Percentiles rank a stretch among this genome's conserved stretches.
Conservation (phyloP, 2,329 filamentous ascomycete species). For the Lasiodiplodia sp. region DNA sequence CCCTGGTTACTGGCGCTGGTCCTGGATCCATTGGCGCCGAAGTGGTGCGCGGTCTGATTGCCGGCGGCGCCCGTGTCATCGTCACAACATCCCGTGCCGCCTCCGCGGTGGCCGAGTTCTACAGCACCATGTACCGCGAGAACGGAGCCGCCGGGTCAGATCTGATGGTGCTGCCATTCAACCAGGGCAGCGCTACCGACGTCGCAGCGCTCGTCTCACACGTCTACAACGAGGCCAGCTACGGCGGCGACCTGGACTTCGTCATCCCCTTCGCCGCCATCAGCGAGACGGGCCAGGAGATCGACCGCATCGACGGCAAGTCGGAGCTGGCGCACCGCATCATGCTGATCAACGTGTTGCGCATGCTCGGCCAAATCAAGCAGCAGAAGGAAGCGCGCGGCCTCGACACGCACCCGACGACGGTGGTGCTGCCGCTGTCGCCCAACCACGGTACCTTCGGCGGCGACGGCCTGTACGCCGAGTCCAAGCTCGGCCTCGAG, state of each 20-base stretch:
- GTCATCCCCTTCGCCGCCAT: conserved; percentile 55
- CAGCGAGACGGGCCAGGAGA: conserved; percentile 44
- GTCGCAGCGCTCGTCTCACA: conserved; percentile 46
- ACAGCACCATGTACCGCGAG: conserved; percentile 45
- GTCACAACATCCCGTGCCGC: conserved; percentile 49
- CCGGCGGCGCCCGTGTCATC: conserved; percentile 48
- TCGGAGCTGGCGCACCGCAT: conserved; percentile 50
- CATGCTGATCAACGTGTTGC: conserved; percentile 52
- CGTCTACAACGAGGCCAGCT: conserved; percentile 42
- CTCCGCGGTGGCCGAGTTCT: conserved; percentile 41
- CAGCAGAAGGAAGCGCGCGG: conserved; percentile 40
- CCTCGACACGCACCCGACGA: conserved; percentile 29
- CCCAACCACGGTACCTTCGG: conserved; percentile 56
- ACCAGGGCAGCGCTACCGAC: conserved; percentile 52
- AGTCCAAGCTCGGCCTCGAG: conserved; percentile 54
- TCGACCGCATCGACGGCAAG: conserved; percentile 45
- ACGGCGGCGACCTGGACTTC: conserved; percentile 44
- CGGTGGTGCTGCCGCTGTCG: conserved; percentile 52
- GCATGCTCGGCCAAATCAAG: conserved; percentile 48
- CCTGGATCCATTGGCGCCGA: conserved; percentile 46
- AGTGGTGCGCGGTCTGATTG: conserved; percentile 43
- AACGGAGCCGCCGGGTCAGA: conserved; percentile 44
- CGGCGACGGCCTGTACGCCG: conserved; percentile 54
- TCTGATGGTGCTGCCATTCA: conserved; percentile 50
- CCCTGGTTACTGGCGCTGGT: conserved; percentile 50